These are phyloP conservation scores for Thalassiosira oceanica DNA, from an alignment of 352 stramenopile species.

Conservation along the genomic window DNA sequence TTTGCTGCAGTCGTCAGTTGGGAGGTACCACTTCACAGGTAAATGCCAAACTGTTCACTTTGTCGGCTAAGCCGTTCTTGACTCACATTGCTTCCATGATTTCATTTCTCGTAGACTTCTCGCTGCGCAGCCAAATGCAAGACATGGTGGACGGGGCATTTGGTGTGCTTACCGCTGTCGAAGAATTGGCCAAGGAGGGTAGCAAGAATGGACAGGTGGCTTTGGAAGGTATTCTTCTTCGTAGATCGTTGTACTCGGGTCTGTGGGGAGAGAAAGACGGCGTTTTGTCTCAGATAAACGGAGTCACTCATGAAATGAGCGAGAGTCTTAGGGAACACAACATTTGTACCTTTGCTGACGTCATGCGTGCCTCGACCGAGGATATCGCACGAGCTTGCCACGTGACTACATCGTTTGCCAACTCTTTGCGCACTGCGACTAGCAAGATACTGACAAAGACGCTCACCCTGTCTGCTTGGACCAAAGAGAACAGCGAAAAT, in stretches of 20 bases:
- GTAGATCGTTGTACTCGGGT: constrained; percentile 55
- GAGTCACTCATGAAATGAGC: constrained; percentile 48
- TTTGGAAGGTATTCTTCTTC: constrained; percentile 57
- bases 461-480: constrained; percentile 50
- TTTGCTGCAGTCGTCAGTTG: constrained; percentile 73
- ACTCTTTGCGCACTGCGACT: constrained; percentile 50
- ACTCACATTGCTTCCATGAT: too few relatives aligned
- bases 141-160: constrained; percentile 59
- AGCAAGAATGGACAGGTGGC: constrained; percentile 68
- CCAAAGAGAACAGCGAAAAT: constrained; percentile 24
- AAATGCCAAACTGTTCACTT: too few relatives aligned
- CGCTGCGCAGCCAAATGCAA: constrained; percentile 69
- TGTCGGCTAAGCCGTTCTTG: too few relatives aligned
- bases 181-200: constrained; percentile 69
- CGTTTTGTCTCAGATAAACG: constrained; percentile 73
- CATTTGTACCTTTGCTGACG: constrained; percentile 73
- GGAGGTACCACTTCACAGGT: constrained; percentile 57
- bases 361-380: constrained; percentile 43
- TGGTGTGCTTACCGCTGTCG: constrained; percentile 63
- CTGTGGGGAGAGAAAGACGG: constrained; percentile 70
- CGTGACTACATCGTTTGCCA: constrained; percentile 55
- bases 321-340: constrained; percentile 46
- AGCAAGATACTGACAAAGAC: constrained; percentile 54
- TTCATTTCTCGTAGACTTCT: too few relatives aligned
- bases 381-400: constrained; percentile 49